Base-by-base conservation (phyloP, 345 rosid species). In the Punica granatum region DNA sequence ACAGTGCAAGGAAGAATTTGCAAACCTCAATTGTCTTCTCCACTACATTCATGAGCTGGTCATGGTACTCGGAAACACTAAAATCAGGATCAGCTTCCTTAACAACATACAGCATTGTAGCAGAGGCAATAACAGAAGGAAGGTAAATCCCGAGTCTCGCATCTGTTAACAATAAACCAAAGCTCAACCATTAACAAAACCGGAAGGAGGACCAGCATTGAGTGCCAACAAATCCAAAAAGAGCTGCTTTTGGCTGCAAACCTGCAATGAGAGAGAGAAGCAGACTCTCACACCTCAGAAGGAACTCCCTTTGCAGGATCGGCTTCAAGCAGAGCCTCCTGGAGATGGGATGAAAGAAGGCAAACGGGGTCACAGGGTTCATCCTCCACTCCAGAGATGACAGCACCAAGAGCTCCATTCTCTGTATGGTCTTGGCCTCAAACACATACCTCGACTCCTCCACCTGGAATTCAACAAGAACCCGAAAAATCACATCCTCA, bases 301-400 rank as follows among this genome's bases (percentile, higher is more conserved):
- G 72, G 66, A 88, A 83, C 48, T 87, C 87, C 78, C 73, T 18
- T 46, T 70, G 36, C 83, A 83, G 53, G 78, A 77, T 67, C 67
- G 67, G 84, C 79, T 75, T 84, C 33, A 87, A 75, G 4, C 85
- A 86, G 26, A 89, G 80, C 75, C 84, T 85, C 78, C 88, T 82
- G 9, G 83, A 72, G 23, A 89, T 69, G 74, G 77, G 75, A 76
- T 89, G 89, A 42, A 89, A 69, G 66, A 87, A 89, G 4, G 92
- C 79, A 43, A 83, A 60, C 32, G 92, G 83, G 60, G 90, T 87
- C 11, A 89, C 84, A 9, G 96, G 96, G 64, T 85, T 82, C 90
- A 89, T 87, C 83, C 75, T 82, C 96, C 96, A 89, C 51, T 75
- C 65, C 11, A 89, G 96, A 26, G 90, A 66, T 8, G 96, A 83